These are phyloP conservation scores for Linum usitatissimum DNA, from an alignment of 345 rosid genomes.

Conservation along the genomic window DNA sequence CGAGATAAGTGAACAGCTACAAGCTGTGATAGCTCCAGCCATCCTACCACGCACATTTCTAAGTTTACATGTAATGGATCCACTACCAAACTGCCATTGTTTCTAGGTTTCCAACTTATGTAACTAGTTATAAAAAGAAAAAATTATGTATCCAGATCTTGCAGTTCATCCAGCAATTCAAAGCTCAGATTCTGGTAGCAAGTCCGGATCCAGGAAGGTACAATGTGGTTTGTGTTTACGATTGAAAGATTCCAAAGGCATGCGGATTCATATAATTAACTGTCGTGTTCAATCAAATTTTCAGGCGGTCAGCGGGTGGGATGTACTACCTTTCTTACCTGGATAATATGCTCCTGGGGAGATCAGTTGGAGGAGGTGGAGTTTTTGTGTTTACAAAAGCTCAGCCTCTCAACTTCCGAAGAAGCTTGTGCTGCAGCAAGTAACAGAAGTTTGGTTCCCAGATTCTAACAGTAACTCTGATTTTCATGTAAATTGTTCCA, in stretches of 20 bases:
- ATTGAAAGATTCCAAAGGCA: neutral
- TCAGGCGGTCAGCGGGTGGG: slow-evolving; percentile 68
- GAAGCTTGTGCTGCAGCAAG: neutral
- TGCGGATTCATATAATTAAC: neutral
- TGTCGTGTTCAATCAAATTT: neutral
- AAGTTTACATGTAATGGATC: slow-evolving; percentile 52
- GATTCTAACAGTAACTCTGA: no score
- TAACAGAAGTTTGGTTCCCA: no score
- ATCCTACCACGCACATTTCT: slow-evolving; percentile 64
- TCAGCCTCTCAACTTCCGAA: slow-evolving; percentile 54
- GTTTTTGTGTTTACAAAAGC: slow-evolving; percentile 72
- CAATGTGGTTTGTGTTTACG: neutral
- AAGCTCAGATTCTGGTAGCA: slow-evolving; percentile 60
- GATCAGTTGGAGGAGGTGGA: slow-evolving; percentile 94
- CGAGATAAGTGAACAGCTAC: slow-evolving; percentile 64
- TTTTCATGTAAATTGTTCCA: no score
- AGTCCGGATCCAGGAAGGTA: slow-evolving; percentile 53
- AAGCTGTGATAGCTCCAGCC: slow-evolving; percentile 81
- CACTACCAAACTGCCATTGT: neutral
- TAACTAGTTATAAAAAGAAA: neutral
- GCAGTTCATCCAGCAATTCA: slow-evolving; percentile 68
- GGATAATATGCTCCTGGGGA: slow-evolving; percentile 80
- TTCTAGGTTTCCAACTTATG: neutral
- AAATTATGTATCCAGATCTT: slow-evolving; percentile 37
- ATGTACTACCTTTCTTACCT: slow-evolving; percentile 80